Evolutionary conservation across 2,329 filamentous ascomycete species (phyloP).

Genomic region (Aspergillus unguis): DNA sequence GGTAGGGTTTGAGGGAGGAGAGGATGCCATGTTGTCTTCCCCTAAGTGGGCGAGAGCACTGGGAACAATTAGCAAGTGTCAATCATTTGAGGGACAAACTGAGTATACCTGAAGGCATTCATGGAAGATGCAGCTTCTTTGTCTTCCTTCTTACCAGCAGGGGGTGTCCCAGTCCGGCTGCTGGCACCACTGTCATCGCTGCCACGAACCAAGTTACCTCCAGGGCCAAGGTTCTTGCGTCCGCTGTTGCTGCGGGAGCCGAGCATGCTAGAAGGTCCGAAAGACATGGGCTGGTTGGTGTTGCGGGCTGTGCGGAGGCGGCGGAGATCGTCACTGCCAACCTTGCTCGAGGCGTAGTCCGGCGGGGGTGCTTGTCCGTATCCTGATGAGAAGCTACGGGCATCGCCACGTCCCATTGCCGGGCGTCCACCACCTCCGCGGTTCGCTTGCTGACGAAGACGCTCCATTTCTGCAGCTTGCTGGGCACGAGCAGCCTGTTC

Average conservation of each 20-base stretch:
- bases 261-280: slow-evolving; percentile 86
- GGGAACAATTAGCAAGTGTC: slow-evolving; percentile 13
- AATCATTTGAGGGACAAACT: not conserved
- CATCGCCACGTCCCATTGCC: slow-evolving; percentile 77
- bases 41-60: slow-evolving; percentile 49
- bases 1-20: slow-evolving; percentile 48
- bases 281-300: slow-evolving; percentile 60
- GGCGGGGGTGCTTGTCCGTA: slow-evolving; percentile 67
- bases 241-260: slow-evolving; percentile 88
- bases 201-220: slow-evolving; percentile 66
- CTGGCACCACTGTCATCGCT: slow-evolving; percentile 83
- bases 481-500: slow-evolving; percentile 64
- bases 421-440: slow-evolving; percentile 68
- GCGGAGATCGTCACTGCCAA: slow-evolving; percentile 87
- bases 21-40: slow-evolving; percentile 45
- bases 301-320: slow-evolving; percentile 65
- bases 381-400: slow-evolving; percentile 73
- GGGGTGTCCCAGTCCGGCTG: slow-evolving; percentile 85
- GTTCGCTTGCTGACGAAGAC: slow-evolving; percentile 48
- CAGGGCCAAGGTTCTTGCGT: slow-evolving; percentile 67
- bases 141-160: slow-evolving; percentile 61
- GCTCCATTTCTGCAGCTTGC: slow-evolving; percentile 72
- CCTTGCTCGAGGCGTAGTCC: slow-evolving; percentile 71
- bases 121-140: slow-evolving; percentile 65
- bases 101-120: slow-evolving; percentile 88